Conservation (phyloP, 164 flowering plant species). For the Kalanchoe fedtschenkoi region DNA sequence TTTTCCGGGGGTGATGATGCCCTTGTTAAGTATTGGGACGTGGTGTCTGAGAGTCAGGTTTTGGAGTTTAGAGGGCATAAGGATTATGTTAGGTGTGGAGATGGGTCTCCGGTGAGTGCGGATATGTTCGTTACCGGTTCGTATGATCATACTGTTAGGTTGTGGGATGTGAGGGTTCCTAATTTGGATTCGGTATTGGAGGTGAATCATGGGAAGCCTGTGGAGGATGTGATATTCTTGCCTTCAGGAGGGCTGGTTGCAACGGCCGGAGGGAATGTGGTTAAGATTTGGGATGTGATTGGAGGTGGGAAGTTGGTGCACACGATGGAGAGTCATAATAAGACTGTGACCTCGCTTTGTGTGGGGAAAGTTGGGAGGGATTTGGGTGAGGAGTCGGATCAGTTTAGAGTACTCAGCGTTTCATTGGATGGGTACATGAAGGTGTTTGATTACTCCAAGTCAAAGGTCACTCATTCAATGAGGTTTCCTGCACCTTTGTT, state of each 20-base stretch:
- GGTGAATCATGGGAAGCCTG: slow-evolving; percentile 64
- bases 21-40: slow-evolving; percentile 85
- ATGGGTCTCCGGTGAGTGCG: slow-evolving; percentile 50
- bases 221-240: slow-evolving; percentile 67
- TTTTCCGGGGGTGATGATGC: slow-evolving; percentile 82
- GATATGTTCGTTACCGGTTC: slow-evolving; percentile 69
- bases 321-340: slow-evolving; percentile 72
- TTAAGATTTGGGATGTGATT: slow-evolving; percentile 89
- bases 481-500: slow-evolving; percentile 71
- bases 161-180: slow-evolving; percentile 75
- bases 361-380: slow-evolving; percentile 44
- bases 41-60: slow-evolving; percentile 36
- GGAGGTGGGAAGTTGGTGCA: slow-evolving; percentile 73
- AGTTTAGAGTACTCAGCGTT: slow-evolving; percentile 66
- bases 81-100: slow-evolving; percentile 74
- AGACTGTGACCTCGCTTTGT: slow-evolving; percentile 83
- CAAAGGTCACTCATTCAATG: slow-evolving; percentile 67
- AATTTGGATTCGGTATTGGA: slow-evolving; percentile 26
- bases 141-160: slow-evolving; percentile 74
- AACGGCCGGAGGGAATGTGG: slow-evolving; percentile 71
- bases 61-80: slow-evolving; percentile 48
- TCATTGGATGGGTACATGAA: slow-evolving; percentile 85
- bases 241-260: slow-evolving; percentile 79
- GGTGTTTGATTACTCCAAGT: slow-evolving; percentile 64
- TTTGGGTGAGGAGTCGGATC: slow-evolving; percentile 26